Evolutionary conservation across 2,329 filamentous ascomycete species (phyloP).

Genomic region (Monosporascus sp.): DNA sequence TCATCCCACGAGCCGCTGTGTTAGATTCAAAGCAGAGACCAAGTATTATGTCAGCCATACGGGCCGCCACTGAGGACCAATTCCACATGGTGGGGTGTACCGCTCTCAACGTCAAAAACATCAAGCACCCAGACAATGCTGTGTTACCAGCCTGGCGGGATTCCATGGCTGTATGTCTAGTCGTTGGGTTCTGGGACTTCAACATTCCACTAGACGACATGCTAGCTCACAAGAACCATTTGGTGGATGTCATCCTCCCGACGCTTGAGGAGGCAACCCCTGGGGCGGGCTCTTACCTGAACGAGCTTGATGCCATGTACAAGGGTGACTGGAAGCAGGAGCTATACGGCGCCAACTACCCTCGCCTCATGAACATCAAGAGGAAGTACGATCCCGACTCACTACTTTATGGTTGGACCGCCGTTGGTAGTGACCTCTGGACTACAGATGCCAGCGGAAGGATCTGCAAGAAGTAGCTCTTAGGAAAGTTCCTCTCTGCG

Average conservation of each 20-base stretch:
- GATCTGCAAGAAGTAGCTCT: no score
- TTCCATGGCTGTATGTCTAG: not conserved
- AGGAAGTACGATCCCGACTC: conserved; percentile 9
- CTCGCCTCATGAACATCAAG: conserved; percentile 10
- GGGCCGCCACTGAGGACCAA: not conserved
- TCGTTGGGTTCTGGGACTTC: conserved; percentile 1
- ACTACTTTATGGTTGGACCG: conserved; percentile 4
- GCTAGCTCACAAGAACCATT: not conserved
- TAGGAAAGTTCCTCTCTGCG: no score
- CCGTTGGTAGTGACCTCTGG: conserved; percentile 6
- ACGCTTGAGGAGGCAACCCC: conserved; percentile 4
- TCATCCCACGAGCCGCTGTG: conserved; percentile 5
- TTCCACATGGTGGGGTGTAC: conserved; percentile 5
- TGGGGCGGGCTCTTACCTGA: conserved; percentile 7
- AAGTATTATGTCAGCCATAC: not conserved
- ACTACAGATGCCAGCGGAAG: no score
- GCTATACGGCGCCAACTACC: conserved; percentile 10
- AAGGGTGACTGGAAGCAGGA: conserved; percentile 12
- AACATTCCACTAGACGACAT: not conserved
- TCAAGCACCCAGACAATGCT: conserved; percentile 7
- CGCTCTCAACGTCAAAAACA: not conserved
- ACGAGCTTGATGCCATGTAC: conserved; percentile 11
- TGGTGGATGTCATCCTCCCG: not conserved
- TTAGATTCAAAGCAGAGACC: not conserved
- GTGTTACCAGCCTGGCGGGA: conserved; percentile 10